Conservation (phyloP, 306 rosid species). For the Vicia sativa region DNA sequence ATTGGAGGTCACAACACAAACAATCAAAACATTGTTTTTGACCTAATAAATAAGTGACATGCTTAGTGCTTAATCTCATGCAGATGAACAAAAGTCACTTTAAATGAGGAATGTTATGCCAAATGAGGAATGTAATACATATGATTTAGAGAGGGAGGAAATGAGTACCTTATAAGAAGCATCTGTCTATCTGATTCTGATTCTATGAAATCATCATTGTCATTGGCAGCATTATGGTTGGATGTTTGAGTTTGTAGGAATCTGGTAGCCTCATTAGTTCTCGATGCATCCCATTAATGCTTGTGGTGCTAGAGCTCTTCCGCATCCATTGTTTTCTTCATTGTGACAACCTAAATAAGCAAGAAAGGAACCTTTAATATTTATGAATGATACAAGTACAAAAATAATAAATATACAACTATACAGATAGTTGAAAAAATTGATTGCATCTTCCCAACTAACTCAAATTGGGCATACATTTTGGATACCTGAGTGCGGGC, state of each 20-base stretch:
- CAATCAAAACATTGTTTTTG: constrained; percentile 21
- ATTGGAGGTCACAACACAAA: constrained; percentile 30
- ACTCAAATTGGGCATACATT: constrained; percentile 32
- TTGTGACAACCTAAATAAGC: constrained; percentile 57
- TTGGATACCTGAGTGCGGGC: constrained; percentile 80
- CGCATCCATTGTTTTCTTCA: constrained; percentile 67
- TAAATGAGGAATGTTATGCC: constrained; percentile 1
- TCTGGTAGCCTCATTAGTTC: constrained; percentile 86
- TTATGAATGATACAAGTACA: background rate
- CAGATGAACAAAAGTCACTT: constrained; percentile 7
- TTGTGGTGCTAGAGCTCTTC: constrained; percentile 50
- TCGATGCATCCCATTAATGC: constrained; percentile 63
- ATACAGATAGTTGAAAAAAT: background rate
- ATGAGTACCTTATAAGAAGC: constrained; percentile 78
- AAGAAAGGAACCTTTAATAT: constrained; percentile 15
- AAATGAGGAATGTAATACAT: constrained; percentile 10
- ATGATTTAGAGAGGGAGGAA: background rate
- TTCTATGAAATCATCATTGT: constrained; percentile 74
- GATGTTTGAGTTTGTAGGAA: constrained; percentile 52
- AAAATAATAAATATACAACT: background rate
- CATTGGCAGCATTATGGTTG: constrained; percentile 57
- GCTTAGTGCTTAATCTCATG: constrained; percentile 5
- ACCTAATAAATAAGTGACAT: constrained; percentile 5
- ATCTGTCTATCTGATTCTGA: constrained; percentile 92
- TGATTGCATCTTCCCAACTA: constrained; percentile 16